Evolutionary conservation across 495 filamentous ascomycete genomes (phyloP).

Genomic region (Cladorrhinum samala): DNA sequence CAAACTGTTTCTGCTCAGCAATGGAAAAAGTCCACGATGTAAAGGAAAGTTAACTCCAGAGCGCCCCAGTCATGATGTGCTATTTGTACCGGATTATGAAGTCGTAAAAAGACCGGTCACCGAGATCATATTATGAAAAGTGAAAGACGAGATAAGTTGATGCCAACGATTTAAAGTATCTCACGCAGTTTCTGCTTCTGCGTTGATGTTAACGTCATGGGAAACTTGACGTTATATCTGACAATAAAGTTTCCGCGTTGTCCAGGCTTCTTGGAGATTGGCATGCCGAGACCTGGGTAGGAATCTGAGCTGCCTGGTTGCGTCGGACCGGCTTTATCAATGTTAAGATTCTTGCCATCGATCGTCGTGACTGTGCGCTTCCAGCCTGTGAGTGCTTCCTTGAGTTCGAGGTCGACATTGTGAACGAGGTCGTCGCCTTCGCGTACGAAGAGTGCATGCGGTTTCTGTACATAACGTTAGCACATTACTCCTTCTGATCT

Average conservation of each 20-base stretch:
- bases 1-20: too few relatives aligned
- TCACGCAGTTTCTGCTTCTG: conserved; percentile 78
- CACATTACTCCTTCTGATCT: neutral
- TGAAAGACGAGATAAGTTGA: neutral
- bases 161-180: conserved; percentile 48
- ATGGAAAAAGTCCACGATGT: neutral
- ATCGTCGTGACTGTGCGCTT: conserved; percentile 85
- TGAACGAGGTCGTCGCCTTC: conserved; percentile 79
- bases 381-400: conserved; percentile 97
- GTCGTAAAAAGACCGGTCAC: neutral
- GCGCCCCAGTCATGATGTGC: neutral
- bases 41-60: neutral
- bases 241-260: conserved; percentile 83
- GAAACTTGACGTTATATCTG: conserved; percentile 88
- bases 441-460: conserved; percentile 73
- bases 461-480: conserved; percentile 52
- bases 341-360: conserved; percentile 73
- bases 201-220: conserved; percentile 58
- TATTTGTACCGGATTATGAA: neutral
- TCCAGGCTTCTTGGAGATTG: conserved; percentile 76
- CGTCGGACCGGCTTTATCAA: conserved; percentile 76
- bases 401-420: conserved; percentile 75
- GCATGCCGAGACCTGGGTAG: conserved; percentile 88
- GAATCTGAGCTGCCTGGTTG: conserved; percentile 70
- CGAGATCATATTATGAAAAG: neutral